Base-by-base conservation (phyloP, 1,284 basidiomycete genomes). In the Sanghuangporus weigelae region DNA sequence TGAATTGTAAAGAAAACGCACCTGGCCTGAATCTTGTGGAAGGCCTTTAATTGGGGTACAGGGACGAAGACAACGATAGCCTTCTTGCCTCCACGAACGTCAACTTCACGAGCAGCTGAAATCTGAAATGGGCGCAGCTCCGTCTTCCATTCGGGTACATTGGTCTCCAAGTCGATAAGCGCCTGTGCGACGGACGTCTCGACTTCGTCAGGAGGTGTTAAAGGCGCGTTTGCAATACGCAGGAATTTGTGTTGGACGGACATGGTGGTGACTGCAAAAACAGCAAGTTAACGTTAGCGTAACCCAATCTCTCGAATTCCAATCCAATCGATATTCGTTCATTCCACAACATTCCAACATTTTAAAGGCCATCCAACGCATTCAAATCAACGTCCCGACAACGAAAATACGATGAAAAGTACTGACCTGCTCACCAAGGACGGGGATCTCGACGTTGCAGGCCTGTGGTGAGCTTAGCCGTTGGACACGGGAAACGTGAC, bases 41-140 rank as follows among this genome's bases (percentile, higher is more conserved):
- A 99, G 51, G 96, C 97, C 84, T 98, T 98, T 79, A 97, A 79
- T 81, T 96, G 94, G 71, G 96, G 95, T 66, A 98, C 91, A 68
- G 97, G 97, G 64, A 99, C 96, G 74, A 99, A 99, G 79, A 99
- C 83, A 69, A 99, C 95, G 72, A 99, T 96, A 61, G 97, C 97
- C 85, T 98, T 99, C 86, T 98, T 98, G 75, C 95, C 95, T 71
- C 96, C 97, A 76, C 96, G 95, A 73, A 99, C 96, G 77, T 99
- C 97, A 73, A 99, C 91, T 82, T 99, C 97, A 75, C 94, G 94
- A 68, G 96, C 97, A 70, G 96, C 93, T 71, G 95, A 96, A 80
- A 99, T 97, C 78, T 98, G 95, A 69, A 99, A 87, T 69, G 92
- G 88, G 65, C 95, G 89, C 68, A 99, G 89, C 83, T 99, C 97